Percentiles rank a stretch among this genome's conserved stretches.
Conservation (phyloP, 1,284 basidiomycete species). For the Sporisorium graminicola region DNA sequence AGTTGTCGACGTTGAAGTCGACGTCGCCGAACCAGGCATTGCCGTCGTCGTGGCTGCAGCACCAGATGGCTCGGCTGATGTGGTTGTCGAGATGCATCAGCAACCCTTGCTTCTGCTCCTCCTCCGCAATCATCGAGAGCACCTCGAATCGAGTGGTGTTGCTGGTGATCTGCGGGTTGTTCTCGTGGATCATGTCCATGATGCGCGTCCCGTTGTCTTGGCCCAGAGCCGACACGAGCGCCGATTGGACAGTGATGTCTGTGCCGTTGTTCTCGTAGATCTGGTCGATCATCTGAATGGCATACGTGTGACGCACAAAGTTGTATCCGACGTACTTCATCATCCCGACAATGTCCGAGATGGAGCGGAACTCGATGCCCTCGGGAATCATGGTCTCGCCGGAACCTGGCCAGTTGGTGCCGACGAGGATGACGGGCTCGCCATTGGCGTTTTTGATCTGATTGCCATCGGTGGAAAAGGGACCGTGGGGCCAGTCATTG, state of each 20-base stretch:
- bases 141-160: constrained; percentile 39
- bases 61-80: constrained; percentile 44
- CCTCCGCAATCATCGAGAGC: constrained; percentile 30
- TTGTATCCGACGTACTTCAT: constrained; percentile 48
- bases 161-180: constrained; percentile 36
- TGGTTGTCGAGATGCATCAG: constrained; percentile 51
- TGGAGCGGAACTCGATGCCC: constrained; percentile 38
- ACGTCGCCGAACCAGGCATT: constrained; percentile 47
- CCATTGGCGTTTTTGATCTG: constrained; percentile 42
- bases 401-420: constrained; percentile 46
- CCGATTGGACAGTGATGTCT: constrained; percentile 33
- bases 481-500: constrained; percentile 38
- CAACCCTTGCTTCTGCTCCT: constrained; percentile 37
- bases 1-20: constrained; percentile 34
- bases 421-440: constrained; percentile 34
- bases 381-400: constrained; percentile 49
- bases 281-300: constrained; percentile 53
- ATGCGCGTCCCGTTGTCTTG: constrained; percentile 35
- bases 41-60: constrained; percentile 47
- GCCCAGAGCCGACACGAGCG: constrained; percentile 31
- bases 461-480: constrained; percentile 32
- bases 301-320: constrained; percentile 46
- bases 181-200: constrained; percentile 36
- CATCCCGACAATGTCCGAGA: constrained; percentile 32
- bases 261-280: constrained; percentile 44